phyloP scores from a whole-genome alignment of 306 rosid species.

The Macrotyloma uniflorum region DNA sequence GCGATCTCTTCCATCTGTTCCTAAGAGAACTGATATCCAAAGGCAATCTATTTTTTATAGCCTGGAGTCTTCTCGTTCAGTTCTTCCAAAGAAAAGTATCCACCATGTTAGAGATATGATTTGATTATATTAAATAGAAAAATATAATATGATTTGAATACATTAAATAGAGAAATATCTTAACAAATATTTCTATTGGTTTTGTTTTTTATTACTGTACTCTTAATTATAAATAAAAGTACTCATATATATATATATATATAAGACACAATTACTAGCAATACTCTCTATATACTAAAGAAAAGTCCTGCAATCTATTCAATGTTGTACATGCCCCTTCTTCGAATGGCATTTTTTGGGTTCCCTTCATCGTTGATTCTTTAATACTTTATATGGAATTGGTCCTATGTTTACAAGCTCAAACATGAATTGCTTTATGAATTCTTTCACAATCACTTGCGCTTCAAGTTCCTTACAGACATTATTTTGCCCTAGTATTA shows the following conservation, averaged over 20 bases:
- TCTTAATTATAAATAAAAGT: no score
- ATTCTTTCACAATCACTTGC: constrained; percentile 9
- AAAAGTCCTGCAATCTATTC: no score
- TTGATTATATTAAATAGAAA: no score
- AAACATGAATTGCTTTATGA: neutral
- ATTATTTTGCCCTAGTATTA: constrained; percentile 16
- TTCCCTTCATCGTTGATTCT: neutral
- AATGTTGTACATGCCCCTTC: neutral
- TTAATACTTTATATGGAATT: neutral
- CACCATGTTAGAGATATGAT: constrained; percentile 10
- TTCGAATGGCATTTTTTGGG: neutral
- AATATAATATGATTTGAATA: no score
- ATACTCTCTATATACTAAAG: no score
- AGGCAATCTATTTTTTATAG: constrained; percentile 65
- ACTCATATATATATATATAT: no score
- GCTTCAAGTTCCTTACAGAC: constrained; percentile 6
- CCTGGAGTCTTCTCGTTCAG: constrained; percentile 50
- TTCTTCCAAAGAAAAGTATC: constrained; percentile 75
- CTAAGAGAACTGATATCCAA: constrained; percentile 55
- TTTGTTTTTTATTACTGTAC: no score
- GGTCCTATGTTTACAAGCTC: constrained; percentile 3
- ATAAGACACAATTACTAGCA: no score
- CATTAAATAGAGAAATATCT: no score
- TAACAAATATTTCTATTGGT: no score
- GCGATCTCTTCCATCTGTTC: constrained; percentile 44